phyloP scores from a whole-genome alignment of 1,284 basidiomycete genomes.

The Takashimella koratensis region DNA sequence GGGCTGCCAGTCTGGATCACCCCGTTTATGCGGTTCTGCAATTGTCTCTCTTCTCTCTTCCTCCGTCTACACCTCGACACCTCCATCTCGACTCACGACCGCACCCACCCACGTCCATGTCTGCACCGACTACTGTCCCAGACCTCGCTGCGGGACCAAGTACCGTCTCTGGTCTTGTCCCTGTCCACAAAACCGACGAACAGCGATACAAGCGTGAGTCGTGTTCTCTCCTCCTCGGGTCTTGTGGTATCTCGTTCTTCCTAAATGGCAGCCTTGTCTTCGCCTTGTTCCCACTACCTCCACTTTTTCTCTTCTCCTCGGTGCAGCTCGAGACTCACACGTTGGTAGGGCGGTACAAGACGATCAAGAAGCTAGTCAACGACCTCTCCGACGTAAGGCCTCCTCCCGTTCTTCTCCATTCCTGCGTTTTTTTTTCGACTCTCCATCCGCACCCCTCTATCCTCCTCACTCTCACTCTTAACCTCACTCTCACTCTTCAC shows the following conservation, averaged over 20 bases:
- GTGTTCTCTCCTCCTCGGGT: neutral
- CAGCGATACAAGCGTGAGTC: slow-evolving; percentile 16
- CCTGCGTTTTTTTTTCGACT: too few species aligned
- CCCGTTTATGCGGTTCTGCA: too few species aligned
- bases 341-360: slow-evolving; percentile 24
- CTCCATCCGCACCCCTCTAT: too few species aligned
- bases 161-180: too few species aligned
- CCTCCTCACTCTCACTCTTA: neutral
- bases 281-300: too few species aligned
- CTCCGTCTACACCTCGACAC: neutral
- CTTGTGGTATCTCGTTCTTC: neutral
- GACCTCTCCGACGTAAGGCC: slow-evolving; percentile 22
- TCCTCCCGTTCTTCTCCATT: too few species aligned
- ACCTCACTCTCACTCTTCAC: neutral
- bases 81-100: neutral
- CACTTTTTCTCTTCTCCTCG: too few species aligned
- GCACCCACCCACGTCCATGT: neutral
- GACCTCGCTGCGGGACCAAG: too few species aligned
- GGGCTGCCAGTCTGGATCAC: too few species aligned
- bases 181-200: slow-evolving; percentile 17
- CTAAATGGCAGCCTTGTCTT: too few species aligned
- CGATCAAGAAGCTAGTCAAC: slow-evolving; percentile 24
- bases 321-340: too few species aligned
- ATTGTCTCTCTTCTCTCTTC: too few species aligned
- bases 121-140: neutral